Evolutionary conservation across 2,329 filamentous ascomycete genomes (phyloP).

Genomic region (Aspergillus calidoustus): DNA sequence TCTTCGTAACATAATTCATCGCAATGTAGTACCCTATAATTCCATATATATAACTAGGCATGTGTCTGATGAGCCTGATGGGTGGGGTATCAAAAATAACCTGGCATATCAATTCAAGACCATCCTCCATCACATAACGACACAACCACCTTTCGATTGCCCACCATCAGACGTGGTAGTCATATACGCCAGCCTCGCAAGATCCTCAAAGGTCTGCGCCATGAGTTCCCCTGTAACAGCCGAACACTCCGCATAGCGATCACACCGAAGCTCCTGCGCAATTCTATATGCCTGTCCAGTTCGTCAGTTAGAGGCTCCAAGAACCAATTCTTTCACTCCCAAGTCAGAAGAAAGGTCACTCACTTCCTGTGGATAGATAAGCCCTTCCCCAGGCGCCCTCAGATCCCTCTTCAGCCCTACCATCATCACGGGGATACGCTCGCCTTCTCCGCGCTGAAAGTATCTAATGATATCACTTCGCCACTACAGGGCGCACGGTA

Average conservation of each 20-base stretch:
- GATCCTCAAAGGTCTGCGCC: conserved; percentile 63
- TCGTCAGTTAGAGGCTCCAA: too few relatives aligned
- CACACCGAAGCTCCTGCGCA: conserved; percentile 64
- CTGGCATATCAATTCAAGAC: neutral
- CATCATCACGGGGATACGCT: conserved; percentile 61
- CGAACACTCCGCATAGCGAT: conserved; percentile 67
- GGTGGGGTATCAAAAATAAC: conserved; percentile 19
- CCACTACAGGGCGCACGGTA: conserved; percentile 38
- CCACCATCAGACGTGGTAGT: conserved; percentile 61
- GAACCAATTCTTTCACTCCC: too few relatives aligned
- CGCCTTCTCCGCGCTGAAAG: conserved; percentile 53
- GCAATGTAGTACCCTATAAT: neutral
- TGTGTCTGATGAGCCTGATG: too few relatives aligned
- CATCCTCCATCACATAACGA: conserved; percentile 41
- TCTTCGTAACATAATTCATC: conserved; percentile 3
- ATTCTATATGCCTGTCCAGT: conserved; percentile 56
- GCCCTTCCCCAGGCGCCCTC: conserved; percentile 50
- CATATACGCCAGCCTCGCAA: conserved; percentile 62
- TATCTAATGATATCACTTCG: conserved; percentile 50
- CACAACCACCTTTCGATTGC: conserved; percentile 50
- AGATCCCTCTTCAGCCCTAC: conserved; percentile 64
- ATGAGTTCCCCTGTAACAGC: conserved; percentile 65
- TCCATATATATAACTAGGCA: neutral
- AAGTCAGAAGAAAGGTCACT: conserved; percentile 22
- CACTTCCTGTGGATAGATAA: conserved; percentile 50